Evolutionary conservation across 306 rosid species (phyloP).

Genomic region (Senna tora): DNA sequence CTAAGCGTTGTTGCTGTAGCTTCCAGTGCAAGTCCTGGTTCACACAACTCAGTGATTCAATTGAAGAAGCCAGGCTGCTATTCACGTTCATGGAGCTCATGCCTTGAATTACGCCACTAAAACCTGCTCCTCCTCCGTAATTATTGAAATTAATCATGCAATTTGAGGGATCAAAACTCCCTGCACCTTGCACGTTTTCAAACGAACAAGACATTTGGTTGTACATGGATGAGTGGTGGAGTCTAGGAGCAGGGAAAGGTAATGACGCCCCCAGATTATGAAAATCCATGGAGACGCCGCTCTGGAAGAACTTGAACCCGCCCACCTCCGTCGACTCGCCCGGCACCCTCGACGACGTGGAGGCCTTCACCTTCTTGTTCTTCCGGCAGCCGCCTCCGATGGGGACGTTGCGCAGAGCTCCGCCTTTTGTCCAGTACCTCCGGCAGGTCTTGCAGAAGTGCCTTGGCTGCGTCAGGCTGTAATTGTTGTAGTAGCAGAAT

Average conservation of each 20-base stretch:
- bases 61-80: conserved; percentile 62
- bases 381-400: conserved; percentile 86
- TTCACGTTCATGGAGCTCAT: conserved; percentile 48
- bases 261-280: conserved; percentile 45
- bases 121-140: conserved; percentile 31
- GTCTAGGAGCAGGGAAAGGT: conserved; percentile 49
- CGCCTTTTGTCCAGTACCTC: conserved; percentile 87
- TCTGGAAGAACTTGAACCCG: conserved; percentile 70
- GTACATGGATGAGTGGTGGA: conserved; percentile 31
- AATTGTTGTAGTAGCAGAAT: conserved; percentile 88
- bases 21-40: conserved; percentile 88
- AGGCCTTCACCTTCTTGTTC: conserved; percentile 61
- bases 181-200: conserved; percentile 43
- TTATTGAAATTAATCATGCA: conserved; percentile 44
- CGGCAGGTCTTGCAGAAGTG: conserved; percentile 90
- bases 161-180: conserved; percentile 49
- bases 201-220: conserved; percentile 55
- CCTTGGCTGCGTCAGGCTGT: conserved; percentile 82
- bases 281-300: conserved; percentile 58
- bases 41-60: conserved; percentile 71
- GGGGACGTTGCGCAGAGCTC: conserved; percentile 80
- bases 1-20: conserved; percentile 71
- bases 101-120: conserved; percentile 44
- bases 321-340: conserved; percentile 56
- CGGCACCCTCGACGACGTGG: conserved; percentile 52